Conservation (phyloP, 768 basidiomycete species). For the Rubroboletus satanas region DNA sequence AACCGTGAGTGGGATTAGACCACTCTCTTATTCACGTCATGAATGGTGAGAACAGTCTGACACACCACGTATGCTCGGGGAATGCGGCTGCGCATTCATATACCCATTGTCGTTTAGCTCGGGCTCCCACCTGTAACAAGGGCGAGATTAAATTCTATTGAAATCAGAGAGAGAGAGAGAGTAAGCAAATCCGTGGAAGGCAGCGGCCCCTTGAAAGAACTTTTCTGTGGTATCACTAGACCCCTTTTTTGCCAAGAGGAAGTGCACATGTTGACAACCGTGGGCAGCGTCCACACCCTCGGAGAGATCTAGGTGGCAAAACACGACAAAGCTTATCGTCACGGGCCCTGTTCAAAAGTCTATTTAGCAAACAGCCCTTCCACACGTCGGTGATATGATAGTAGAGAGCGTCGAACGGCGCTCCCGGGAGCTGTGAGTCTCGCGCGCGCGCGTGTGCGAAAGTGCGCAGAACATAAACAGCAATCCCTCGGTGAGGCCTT, state of each 20-base stretch:
- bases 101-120: neutral
- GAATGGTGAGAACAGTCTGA: neutral
- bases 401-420: neutral
- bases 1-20: neutral
- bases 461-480: neutral
- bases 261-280: neutral
- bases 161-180: neutral
- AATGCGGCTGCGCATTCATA: neutral
- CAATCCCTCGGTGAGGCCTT: neutral
- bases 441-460: too few species aligned
- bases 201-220: neutral
- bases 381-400: neutral
- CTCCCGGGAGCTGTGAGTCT: neutral
- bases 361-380: neutral
- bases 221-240: neutral
- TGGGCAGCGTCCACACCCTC: neutral
- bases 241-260: neutral
- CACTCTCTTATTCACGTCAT: neutral
- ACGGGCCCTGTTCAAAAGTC: neutral
- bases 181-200: neutral
- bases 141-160: neutral
- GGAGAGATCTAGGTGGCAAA: neutral
- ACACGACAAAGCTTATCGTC: neutral
- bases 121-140: neutral
- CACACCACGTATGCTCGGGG: neutral